phyloP scores from a whole-genome alignment of 495 filamentous ascomycete species.

The Aspergillus egyptiacus region DNA sequence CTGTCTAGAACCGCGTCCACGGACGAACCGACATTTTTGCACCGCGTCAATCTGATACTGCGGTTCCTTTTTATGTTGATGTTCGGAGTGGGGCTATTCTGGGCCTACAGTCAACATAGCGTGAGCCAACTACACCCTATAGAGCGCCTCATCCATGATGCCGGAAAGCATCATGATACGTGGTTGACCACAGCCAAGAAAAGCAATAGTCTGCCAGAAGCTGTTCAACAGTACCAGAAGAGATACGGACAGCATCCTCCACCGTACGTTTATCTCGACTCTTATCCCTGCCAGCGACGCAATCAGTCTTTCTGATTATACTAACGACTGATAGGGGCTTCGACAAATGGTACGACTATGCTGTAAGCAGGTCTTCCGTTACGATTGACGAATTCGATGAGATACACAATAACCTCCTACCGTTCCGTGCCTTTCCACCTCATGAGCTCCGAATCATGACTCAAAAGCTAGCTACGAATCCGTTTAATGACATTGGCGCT shows the following conservation, averaged over 20 bases:
- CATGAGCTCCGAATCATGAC: conserved; percentile 49
- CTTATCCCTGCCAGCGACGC: no score
- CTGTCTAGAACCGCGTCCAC: conserved; percentile 24
- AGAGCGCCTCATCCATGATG: conserved; percentile 43
- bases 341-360: conserved; percentile 68
- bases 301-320: conserved; percentile 12
- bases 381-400: conserved; percentile 73
- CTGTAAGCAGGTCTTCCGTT: conserved; percentile 53
- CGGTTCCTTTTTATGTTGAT: conserved; percentile 26
- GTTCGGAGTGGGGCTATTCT: conserved; percentile 23
- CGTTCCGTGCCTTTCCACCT: conserved; percentile 67
- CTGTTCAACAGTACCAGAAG: conserved; percentile 37
- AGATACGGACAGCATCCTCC: conserved; percentile 47
- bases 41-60: conserved; percentile 26
- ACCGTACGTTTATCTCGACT: no score
- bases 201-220: conserved; percentile 34
- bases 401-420: conserved; percentile 61
- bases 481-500: conserved; percentile 45
- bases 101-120: conserved; percentile 28
- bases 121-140: conserved; percentile 38
- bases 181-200: conserved; percentile 31
- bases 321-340: conserved; percentile 27
- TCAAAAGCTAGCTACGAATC: conserved; percentile 39
- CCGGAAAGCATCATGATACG: conserved; percentile 28
- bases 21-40: conserved; percentile 28